These are phyloP conservation scores for Somion occarium DNA, from an alignment of 1,284 basidiomycete genomes.

Conservation along the genomic window DNA sequence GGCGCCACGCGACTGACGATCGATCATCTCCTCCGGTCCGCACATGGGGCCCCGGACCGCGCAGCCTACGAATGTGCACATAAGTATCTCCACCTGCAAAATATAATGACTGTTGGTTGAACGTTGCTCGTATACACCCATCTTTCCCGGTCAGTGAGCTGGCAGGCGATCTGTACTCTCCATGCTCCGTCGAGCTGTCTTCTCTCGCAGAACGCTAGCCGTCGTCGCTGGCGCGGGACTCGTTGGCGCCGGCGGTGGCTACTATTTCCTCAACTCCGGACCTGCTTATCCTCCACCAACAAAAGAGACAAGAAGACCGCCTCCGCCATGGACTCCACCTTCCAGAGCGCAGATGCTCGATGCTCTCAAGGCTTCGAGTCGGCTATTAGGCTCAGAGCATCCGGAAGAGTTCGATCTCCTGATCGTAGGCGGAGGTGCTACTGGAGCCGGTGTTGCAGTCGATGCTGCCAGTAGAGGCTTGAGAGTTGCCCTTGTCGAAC, in stretches of 20 bases:
- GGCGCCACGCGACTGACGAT: too few species aligned
- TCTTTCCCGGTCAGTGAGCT: neutral
- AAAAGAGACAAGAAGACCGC: constrained; percentile 57
- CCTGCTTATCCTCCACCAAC: constrained; percentile 61
- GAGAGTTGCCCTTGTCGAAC: constrained; percentile 90
- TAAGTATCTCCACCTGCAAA: too few species aligned
- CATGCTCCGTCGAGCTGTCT: constrained; percentile 40
- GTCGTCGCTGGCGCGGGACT: constrained; percentile 46
- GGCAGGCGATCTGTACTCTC: neutral
- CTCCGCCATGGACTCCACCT: constrained; percentile 74
- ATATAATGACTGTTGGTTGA: neutral
- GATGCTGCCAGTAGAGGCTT: constrained; percentile 92
- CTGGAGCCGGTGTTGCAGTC: constrained; percentile 90
- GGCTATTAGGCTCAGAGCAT: constrained; percentile 21
- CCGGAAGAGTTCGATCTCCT: constrained; percentile 72
- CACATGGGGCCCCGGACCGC: too few species aligned
- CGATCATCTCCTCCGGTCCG: too few species aligned
- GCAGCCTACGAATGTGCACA: too few species aligned
- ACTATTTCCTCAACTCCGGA: constrained; percentile 68
- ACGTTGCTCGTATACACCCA: neutral
- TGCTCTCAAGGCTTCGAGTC: constrained; percentile 43
- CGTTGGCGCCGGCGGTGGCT: constrained; percentile 52
- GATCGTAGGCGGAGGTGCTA: constrained; percentile 91
- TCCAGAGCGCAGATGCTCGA: constrained; percentile 59
- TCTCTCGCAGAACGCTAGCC: constrained; percentile 50